phyloP scores from a whole-genome alignment of 441 rosid species.

The Croton setiger region DNA sequence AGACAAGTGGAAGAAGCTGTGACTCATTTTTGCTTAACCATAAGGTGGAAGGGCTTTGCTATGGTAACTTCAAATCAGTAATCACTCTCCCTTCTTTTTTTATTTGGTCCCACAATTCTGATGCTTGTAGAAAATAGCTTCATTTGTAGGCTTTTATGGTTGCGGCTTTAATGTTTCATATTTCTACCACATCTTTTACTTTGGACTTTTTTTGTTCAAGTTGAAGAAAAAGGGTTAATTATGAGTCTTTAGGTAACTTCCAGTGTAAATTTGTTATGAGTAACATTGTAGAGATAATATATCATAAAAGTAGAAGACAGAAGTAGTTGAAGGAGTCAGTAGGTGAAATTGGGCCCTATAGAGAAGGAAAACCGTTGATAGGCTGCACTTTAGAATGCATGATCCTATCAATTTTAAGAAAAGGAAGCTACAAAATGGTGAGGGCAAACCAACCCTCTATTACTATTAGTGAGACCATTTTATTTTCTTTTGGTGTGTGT shows the following conservation, averaged over 20 bases:
- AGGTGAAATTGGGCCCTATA: not conserved
- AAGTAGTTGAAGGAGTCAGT: not conserved
- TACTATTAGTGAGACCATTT: not conserved
- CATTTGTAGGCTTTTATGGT: not conserved
- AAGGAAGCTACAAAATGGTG: not conserved
- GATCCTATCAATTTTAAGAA: not conserved
- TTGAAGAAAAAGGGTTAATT: not conserved
- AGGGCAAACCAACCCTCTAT: not conserved
- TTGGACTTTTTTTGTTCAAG: conserved; percentile 6
- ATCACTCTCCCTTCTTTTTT: not conserved
- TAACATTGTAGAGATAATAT: not conserved
- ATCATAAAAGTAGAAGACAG: too few species aligned
- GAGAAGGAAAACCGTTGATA: not conserved
- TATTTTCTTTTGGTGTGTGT: not conserved
- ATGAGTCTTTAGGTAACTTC: not conserved
- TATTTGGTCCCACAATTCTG: not conserved
- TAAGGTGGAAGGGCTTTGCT: not conserved
- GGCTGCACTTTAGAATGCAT: not conserved
- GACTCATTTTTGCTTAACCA: not conserved
- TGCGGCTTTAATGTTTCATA: conserved; percentile 7
- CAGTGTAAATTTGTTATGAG: not conserved
- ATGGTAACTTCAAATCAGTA: not conserved
- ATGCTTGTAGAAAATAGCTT: not conserved
- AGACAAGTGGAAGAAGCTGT: not conserved
- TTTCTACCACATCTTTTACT: conserved; percentile 6